Conservation (phyloP, 345 rosid genomes). For the Pistacia integerrima region DNA sequence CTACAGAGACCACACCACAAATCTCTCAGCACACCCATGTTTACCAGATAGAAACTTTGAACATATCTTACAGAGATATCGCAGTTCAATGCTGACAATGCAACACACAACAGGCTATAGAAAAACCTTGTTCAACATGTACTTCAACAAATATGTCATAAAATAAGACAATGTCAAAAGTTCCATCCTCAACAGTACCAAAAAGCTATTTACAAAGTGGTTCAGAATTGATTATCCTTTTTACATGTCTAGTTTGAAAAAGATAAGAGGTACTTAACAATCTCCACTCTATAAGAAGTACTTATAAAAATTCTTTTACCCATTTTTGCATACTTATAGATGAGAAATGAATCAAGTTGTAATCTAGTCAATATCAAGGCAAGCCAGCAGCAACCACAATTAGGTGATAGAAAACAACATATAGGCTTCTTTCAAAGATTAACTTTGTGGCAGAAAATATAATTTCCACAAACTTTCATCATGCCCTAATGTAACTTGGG, state of each 20-base stretch:
- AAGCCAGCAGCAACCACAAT: neutral
- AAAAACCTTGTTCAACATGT: neutral
- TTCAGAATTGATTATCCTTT: too few relatives aligned
- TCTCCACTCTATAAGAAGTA: neutral
- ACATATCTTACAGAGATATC: neutral
- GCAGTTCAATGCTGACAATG: neutral
- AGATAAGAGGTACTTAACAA: neutral
- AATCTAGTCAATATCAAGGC: neutral
- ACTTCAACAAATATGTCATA: neutral
- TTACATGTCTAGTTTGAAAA: neutral
- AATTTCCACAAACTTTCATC: neutral
- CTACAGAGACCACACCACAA: neutral
- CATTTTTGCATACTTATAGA: neutral
- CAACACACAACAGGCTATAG: neutral
- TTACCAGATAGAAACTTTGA: neutral
- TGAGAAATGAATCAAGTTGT: too few relatives aligned
- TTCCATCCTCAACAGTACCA: neutral
- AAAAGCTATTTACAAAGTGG: neutral
- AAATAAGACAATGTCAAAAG: neutral
- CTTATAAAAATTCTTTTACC: neutral
- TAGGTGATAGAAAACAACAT: neutral
- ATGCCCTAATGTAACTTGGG: neutral
- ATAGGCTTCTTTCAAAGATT: neutral
- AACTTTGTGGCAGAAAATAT: neutral
- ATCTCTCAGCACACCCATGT: neutral